Percentiles rank a stretch among this genome's conserved stretches.
Evolutionary conservation across 2,329 filamentous ascomycete genomes (phyloP).

Genomic region (Setomelanomma holmii): DNA sequence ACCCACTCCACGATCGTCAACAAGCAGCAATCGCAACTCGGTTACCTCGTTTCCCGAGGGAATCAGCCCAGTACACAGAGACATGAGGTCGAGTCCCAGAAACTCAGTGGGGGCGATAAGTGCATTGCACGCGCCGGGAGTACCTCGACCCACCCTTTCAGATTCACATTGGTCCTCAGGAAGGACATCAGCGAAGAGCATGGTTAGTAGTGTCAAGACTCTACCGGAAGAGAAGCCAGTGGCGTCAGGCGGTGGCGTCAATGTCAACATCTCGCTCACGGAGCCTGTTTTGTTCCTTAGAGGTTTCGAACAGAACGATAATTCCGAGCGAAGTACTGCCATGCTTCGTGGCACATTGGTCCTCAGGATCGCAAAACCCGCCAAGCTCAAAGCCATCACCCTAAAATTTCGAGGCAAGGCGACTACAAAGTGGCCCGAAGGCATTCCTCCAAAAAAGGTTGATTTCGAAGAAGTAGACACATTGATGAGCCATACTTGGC

Average conservation of each 20-base stretch:
- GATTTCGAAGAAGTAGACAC: conserved; percentile 85
- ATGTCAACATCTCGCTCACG: conserved; percentile 75
- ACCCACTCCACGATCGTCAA: conserved; percentile 33
- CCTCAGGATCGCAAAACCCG: conserved; percentile 82
- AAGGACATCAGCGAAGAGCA: conserved; percentile 42
- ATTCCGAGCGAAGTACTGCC: conserved; percentile 71
- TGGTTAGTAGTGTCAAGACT: conserved; percentile 39
- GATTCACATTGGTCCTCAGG: conserved; percentile 51
- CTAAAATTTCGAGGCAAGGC: conserved; percentile 86
- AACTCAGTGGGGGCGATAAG: conserved; percentile 46
- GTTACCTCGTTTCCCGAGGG: conserved; percentile 36
- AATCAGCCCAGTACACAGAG: conserved; percentile 36
- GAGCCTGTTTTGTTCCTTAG: conserved; percentile 83
- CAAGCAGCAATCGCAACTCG: conserved; percentile 38
- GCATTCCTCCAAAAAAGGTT: conserved; percentile 85
- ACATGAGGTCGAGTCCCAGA: conserved; percentile 50
- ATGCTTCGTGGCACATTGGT: conserved; percentile 85
- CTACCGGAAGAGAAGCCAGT: conserved; percentile 69
- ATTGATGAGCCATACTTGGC: conserved; percentile 85
- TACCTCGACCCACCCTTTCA: conserved; percentile 50
- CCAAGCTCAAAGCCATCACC: conserved; percentile 91
- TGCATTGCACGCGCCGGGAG: conserved; percentile 36
- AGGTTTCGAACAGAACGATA: conserved; percentile 76
- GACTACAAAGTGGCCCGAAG: conserved; percentile 94
- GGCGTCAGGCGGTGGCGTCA: conserved; percentile 78